These are phyloP conservation scores for Euphrasia confusa DNA, from an alignment of 257 asterid species.

Conservation along the genomic window DNA sequence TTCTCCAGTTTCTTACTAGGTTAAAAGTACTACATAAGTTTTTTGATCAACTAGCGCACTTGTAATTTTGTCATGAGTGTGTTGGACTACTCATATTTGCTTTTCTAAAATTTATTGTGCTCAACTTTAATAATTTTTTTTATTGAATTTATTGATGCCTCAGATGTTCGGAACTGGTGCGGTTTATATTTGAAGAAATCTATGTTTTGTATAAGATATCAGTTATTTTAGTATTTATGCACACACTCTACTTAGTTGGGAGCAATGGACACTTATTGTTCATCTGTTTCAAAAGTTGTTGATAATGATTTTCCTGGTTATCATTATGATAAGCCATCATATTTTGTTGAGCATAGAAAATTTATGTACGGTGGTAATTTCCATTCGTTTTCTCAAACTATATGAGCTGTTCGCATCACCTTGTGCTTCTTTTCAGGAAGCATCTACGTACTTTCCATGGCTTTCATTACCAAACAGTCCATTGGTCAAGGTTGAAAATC, in stretches of 20 bases:
- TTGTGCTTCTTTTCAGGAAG: constrained; percentile 50
- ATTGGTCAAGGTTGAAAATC: constrained; percentile 78
- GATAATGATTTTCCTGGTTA: constrained; percentile 1
- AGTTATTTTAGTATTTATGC: constrained; percentile 1
- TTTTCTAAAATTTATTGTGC: constrained; percentile 1
- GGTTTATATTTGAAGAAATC: too few species aligned
- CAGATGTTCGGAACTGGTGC: background rate
- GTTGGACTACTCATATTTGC: background rate
- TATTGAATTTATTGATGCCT: constrained; percentile 13
- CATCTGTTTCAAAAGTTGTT: background rate
- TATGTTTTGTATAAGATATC: background rate
- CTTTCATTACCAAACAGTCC: constrained; percentile 80
- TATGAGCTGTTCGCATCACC: constrained; percentile 20
- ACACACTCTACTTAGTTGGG: constrained; percentile 7
- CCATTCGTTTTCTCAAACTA: constrained; percentile 10
- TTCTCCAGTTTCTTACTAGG: background rate
- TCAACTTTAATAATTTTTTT: background rate
- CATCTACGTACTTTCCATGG: constrained; percentile 79
- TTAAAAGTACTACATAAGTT: background rate
- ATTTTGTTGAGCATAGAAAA: constrained; percentile 1
- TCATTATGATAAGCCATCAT: background rate
- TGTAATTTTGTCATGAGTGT: constrained; percentile 14
- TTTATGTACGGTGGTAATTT: background rate
- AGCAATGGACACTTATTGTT: background rate
- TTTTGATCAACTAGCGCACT: background rate